Percentiles rank a stretch among this genome's conserved stretches.
Evolutionary conservation across 768 basidiomycete species (phyloP).

Genomic region (Cubamyces sp.): DNA sequence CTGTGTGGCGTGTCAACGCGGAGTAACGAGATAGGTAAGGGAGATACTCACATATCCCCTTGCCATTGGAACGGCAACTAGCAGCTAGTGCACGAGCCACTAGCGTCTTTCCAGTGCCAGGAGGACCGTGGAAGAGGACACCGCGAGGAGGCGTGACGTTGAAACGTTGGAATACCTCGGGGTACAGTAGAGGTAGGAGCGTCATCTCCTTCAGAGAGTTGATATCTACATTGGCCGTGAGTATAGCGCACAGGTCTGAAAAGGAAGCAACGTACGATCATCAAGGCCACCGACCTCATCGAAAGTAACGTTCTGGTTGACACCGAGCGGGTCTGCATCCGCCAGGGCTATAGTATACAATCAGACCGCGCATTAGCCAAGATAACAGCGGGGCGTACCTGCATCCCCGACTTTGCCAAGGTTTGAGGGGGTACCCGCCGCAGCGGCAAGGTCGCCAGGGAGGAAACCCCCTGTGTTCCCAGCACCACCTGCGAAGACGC

Average conservation of each 20-base stretch:
- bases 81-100: slow-evolving; percentile 93
- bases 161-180: slow-evolving; percentile 95
- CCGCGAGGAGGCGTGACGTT: slow-evolving; percentile 94
- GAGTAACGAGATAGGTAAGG: not conserved
- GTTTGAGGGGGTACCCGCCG: slow-evolving; percentile 82
- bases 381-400: slow-evolving; percentile 44
- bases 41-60: slow-evolving; percentile 77
- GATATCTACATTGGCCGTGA: slow-evolving; percentile 61
- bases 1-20: slow-evolving; percentile 41
- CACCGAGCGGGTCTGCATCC: slow-evolving; percentile 94
- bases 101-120: slow-evolving; percentile 97
- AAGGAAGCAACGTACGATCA: slow-evolving; percentile 63
- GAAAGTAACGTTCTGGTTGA: slow-evolving; percentile 92
- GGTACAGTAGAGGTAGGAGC: slow-evolving; percentile 89
- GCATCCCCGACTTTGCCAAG: slow-evolving; percentile 84
- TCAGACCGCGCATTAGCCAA: slow-evolving; percentile 19
- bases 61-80: slow-evolving; percentile 84
- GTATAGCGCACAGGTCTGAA: not conserved
- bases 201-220: slow-evolving; percentile 99
- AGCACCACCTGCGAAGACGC: slow-evolving; percentile 54
- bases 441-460: slow-evolving; percentile 62
- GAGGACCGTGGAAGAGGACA: slow-evolving; percentile 96
- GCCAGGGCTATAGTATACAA: slow-evolving; percentile 64
- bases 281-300: slow-evolving; percentile 97
- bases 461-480: slow-evolving; percentile 58